Evolutionary conservation across 805 yeast genomes (phyloP).

Genomic region (Metschnikowia kunwiensis): DNA sequence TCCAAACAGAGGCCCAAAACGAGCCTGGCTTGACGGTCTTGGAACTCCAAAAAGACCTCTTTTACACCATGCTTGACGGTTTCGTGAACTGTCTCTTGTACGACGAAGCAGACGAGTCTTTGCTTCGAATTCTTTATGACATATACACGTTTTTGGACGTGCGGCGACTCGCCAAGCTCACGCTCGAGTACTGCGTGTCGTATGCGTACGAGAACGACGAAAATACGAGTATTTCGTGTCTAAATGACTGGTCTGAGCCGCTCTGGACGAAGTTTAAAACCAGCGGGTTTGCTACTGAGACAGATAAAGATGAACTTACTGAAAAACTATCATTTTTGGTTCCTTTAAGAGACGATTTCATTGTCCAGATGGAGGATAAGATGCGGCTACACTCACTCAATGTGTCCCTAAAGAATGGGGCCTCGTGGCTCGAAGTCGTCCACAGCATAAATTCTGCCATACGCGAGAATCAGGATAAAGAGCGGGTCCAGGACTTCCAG

Average conservation of each 20-base stretch:
- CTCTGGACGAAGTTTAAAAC: slow-evolving; percentile 1
- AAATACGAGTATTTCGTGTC: slow-evolving; percentile 27
- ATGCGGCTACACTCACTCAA: slow-evolving; percentile 9
- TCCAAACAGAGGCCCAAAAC: slow-evolving; percentile 1
- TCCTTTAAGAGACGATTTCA: slow-evolving; percentile 31
- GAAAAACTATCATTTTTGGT: slow-evolving; percentile 27
- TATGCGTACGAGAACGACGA: slow-evolving; percentile 44
- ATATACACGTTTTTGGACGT: slow-evolving; percentile 50
- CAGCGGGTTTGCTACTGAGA: neutral
- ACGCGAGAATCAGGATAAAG: slow-evolving; percentile 30
- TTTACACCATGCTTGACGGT: slow-evolving; percentile 53
- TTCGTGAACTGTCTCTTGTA: slow-evolving; percentile 61
- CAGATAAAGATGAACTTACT: slow-evolving; percentile 1
- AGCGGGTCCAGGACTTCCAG: slow-evolving; percentile 31
- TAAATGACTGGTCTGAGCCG: slow-evolving; percentile 17
- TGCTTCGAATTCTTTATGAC: slow-evolving; percentile 49
- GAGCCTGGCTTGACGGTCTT: slow-evolving; percentile 6
- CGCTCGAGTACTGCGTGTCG: slow-evolving; percentile 57
- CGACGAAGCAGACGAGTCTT: slow-evolving; percentile 61
- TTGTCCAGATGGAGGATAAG: slow-evolving; percentile 20
- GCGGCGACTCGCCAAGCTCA: slow-evolving; percentile 48
- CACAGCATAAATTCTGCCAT: slow-evolving; percentile 34
- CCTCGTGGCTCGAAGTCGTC: slow-evolving; percentile 28
- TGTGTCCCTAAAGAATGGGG: slow-evolving; percentile 6
- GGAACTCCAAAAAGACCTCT: slow-evolving; percentile 29